A percentile compares a stretch with the other conserved stretches of the same genome.
Evolutionary conservation across 768 basidiomycete species (phyloP).

Genomic region (Melanogaster broomeanus): DNA sequence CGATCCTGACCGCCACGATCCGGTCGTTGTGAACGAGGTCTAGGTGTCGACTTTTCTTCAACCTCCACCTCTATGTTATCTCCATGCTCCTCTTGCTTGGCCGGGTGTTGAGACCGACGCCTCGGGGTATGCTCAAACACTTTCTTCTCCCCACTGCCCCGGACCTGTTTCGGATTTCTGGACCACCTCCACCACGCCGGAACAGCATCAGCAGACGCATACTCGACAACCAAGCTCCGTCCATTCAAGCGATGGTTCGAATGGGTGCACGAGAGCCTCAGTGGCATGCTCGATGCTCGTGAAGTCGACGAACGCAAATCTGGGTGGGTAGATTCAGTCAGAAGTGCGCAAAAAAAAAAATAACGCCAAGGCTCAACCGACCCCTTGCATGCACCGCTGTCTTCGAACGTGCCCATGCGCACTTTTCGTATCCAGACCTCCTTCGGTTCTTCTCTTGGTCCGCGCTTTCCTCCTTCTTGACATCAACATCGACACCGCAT

Average conservation of each 20-base stretch:
- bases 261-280: slow-evolving; percentile 74
- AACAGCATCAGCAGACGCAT: slow-evolving; percentile 86
- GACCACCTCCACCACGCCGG: slow-evolving; percentile 67
- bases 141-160: slow-evolving; percentile 9
- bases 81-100: slow-evolving; percentile 5
- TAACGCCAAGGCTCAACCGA: slow-evolving; percentile 37
- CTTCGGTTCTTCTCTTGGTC: slow-evolving; percentile 8
- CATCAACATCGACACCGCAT: slow-evolving; percentile 25
- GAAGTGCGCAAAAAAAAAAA: not conserved
- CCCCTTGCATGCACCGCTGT: slow-evolving; percentile 96
- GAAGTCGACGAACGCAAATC: slow-evolving; percentile 96
- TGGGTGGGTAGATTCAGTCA: slow-evolving; percentile 30
- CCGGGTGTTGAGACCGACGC: slow-evolving; percentile 1
- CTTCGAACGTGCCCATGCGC: slow-evolving; percentile 95
- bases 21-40: slow-evolving; percentile 6
- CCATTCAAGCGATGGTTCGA: slow-evolving; percentile 86
- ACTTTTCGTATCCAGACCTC: slow-evolving; percentile 75
- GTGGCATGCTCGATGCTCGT: slow-evolving; percentile 77
- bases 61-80: not conserved
- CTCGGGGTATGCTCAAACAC: slow-evolving; percentile 1
- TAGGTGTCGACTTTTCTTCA: not conserved
- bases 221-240: slow-evolving; percentile 84
- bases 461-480: not conserved
- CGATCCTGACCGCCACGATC: slow-evolving; percentile 13
- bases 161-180: slow-evolving; percentile 23